These are phyloP conservation scores for Ziziphus jujuba DNA, from an alignment of 306 rosid species.

Conservation along the genomic window DNA sequence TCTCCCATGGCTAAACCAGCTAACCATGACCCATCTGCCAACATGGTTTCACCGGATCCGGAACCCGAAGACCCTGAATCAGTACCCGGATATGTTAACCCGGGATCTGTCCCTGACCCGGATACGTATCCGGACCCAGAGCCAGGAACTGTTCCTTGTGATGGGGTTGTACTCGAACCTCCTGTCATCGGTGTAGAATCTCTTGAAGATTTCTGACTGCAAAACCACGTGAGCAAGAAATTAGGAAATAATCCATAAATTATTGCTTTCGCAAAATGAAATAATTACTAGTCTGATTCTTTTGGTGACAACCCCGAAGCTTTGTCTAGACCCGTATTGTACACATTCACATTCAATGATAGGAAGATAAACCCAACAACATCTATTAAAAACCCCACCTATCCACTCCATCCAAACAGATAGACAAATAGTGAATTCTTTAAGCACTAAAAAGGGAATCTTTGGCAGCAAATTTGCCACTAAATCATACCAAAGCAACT, in stretches of 20 bases:
- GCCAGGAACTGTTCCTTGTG: conserved; percentile 10
- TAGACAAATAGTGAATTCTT: not conserved
- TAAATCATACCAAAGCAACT: not conserved
- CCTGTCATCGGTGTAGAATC: conserved; percentile 39
- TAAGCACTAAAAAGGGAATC: conserved; percentile 28
- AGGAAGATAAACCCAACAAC: conserved; percentile 3
- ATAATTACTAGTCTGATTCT: conserved; percentile 7
- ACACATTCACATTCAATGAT: conserved; percentile 15
- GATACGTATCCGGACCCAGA: conserved; percentile 27
- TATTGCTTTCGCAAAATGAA: not conserved
- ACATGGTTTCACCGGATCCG: conserved; percentile 36
- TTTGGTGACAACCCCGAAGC: not conserved
- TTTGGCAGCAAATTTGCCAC: conserved; percentile 28
- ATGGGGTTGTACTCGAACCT: conserved; percentile 23
- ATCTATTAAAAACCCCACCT: not conserved
- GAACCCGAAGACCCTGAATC: not conserved
- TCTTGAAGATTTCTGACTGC: conserved; percentile 56
- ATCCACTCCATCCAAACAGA: not conserved
- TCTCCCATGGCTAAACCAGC: conserved; percentile 99
- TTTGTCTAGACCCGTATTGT: conserved; percentile 9
- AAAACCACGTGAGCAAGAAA: conserved; percentile 8
- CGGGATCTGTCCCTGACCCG: conserved; percentile 32
- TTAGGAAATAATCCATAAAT: not conserved
- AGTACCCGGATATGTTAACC: conserved; percentile 23
- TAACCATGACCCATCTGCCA: conserved; percentile 81